Evolutionary conservation across 768 basidiomycete genomes (phyloP), one percentile per base, ranked within the genome.

Genomic region (Amanita rubescens): DNA sequence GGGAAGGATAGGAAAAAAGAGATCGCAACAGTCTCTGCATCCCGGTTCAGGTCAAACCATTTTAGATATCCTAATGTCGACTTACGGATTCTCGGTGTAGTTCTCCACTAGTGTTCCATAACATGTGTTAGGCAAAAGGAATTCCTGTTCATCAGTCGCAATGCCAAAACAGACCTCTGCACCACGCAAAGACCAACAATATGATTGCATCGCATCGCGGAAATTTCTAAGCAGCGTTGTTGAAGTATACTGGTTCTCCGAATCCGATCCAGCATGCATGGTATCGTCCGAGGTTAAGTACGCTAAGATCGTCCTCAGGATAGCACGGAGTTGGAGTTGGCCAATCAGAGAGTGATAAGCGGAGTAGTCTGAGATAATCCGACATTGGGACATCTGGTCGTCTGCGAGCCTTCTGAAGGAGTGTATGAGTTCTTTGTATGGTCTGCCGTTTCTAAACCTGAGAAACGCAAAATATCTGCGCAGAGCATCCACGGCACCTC

Each of bases 1-100:
- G 1, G 81, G 80, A 49, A 70, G 69, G 35, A 84, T 67, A 2
- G 82, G 80, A 56, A 83, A 82, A 55, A 84, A 71, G 19, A 81
- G 54, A 59, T 81, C 75, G 17, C 68, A 68, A 22, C 72, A 77
- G 42, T 73, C 70, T 11, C 78, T 80, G 19, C 15, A 19, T 45
- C 39, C 33, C 22, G 43, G 14, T 47, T 20, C 19, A 48, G 6
- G 11, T 51, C 6, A 44, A 1, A 24, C 22, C n/a, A 5, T 7
- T 24, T 45, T 5, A 56, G 27, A 51, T 19, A 47, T 32, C n/a
- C 20, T 44, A 33, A 52, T 27, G 19, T 33, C n/a, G 7, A 69
- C 72, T 58, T 59, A 75, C 74, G 68, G 66, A 58, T 72, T 67
- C 41, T 73, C 72, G 5, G 68, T 60, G 58, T 75, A 76, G 19